Conservation (phyloP, 768 basidiomycete species). For the Mrakia frigida region DNA sequence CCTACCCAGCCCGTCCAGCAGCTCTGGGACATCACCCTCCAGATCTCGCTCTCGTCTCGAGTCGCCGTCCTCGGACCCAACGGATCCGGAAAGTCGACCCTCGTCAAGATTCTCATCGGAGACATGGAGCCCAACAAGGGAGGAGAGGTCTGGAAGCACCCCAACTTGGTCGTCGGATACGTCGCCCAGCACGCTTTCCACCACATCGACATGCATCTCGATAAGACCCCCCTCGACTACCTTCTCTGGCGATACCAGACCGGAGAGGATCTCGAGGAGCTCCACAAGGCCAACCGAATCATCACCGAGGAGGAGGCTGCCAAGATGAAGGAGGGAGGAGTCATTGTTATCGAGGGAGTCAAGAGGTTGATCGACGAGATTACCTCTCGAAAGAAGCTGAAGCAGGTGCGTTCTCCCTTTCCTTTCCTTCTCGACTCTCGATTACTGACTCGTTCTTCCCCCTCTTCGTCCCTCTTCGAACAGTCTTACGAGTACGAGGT, state of each 20-base stretch:
- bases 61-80: slow-evolving; percentile 95
- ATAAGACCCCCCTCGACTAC: slow-evolving; percentile 98
- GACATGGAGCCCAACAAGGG: slow-evolving; percentile 95
- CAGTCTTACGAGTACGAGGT: slow-evolving; percentile 93
- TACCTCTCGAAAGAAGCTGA: slow-evolving; percentile 85
- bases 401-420: slow-evolving; percentile 53
- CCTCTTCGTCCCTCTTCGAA: background rate
- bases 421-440: background rate
- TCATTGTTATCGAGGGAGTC: slow-evolving; percentile 83
- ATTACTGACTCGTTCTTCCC: background rate
- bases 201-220: slow-evolving; percentile 96
- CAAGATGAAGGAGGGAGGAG: slow-evolving; percentile 95
- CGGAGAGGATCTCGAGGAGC: slow-evolving; percentile 95
- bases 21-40: slow-evolving; percentile 87
- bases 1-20: slow-evolving; percentile 79
- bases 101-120: slow-evolving; percentile 93
- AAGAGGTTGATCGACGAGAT: slow-evolving; percentile 95
- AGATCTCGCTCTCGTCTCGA: slow-evolving; percentile 96
- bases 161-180: slow-evolving; percentile 98
- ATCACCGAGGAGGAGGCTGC: slow-evolving; percentile 79
- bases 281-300: slow-evolving; percentile 82
- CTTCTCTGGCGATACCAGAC: slow-evolving; percentile 99
- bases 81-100: slow-evolving; percentile 96
- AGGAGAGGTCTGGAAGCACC: slow-evolving; percentile 98
- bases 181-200: slow-evolving; percentile 99